These are phyloP conservation scores for Ceratocystis ficicola DNA, from an alignment of 2,329 filamentous ascomycete species.

Conservation along the genomic window DNA sequence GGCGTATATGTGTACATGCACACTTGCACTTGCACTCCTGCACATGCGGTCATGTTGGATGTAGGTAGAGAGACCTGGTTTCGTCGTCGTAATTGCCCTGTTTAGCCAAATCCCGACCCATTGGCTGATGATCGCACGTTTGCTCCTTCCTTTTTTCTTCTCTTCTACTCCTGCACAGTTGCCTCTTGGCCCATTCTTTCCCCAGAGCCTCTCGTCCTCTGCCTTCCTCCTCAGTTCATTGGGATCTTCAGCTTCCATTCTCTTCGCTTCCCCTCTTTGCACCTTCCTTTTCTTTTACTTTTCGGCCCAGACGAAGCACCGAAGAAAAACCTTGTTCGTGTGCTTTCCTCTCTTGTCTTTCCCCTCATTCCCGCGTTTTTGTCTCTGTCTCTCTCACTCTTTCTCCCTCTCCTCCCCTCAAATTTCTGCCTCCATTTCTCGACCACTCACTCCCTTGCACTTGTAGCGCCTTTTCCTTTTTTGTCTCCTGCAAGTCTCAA, in stretches of 20 bases:
- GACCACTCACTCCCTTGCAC: neutral
- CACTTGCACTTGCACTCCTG: neutral
- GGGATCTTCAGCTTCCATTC: neutral
- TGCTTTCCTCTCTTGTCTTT: neutral
- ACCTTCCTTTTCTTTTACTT: neutral
- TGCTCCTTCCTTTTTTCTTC: neutral
- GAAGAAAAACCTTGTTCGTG: neutral
- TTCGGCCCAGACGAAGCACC: neutral
- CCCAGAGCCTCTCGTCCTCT: neutral
- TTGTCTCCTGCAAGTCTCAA: neutral
- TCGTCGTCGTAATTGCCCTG: neutral
- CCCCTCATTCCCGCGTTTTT: neutral
- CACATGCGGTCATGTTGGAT: neutral
- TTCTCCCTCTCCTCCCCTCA: neutral
- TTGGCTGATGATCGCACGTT: neutral
- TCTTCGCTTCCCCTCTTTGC: conserved; percentile 6
- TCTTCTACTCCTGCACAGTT: neutral
- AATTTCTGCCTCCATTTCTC: neutral
- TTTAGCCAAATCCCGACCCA: neutral
- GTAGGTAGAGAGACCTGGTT: neutral
- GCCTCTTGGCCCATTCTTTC: neutral
- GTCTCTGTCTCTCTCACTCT: neutral
- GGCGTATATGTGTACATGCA: neutral
- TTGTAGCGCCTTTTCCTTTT: neutral
- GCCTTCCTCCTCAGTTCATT: neutral